Evolutionary conservation across 495 filamentous ascomycete species (phyloP).

Genomic region (Schizothecium vesticola): DNA sequence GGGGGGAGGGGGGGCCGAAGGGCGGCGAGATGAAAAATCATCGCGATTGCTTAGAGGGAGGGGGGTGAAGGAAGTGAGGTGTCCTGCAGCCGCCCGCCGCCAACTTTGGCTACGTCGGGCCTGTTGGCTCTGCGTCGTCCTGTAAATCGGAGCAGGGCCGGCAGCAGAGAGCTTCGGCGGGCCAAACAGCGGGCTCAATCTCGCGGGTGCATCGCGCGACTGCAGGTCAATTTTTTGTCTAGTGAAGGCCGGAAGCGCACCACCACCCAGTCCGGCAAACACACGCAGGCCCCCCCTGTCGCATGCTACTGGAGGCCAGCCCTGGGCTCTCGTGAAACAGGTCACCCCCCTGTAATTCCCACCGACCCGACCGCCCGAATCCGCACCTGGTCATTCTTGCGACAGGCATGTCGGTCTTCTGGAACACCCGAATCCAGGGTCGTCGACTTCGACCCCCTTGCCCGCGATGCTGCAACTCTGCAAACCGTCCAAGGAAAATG

Average conservation of each 20-base stretch:
- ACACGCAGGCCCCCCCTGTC: slow-evolving; percentile 23
- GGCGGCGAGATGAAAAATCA: slow-evolving; percentile 8
- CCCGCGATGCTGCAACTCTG: slow-evolving; percentile 11
- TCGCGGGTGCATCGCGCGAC: slow-evolving; percentile 13
- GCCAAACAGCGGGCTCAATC: slow-evolving; percentile 12
- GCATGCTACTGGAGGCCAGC: slow-evolving; percentile 22
- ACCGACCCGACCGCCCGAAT: slow-evolving; percentile 22
- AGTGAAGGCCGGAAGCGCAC: slow-evolving; percentile 22
- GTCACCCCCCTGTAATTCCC: slow-evolving; percentile 32
- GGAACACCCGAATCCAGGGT: slow-evolving; percentile 32
- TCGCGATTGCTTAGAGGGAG: slow-evolving; percentile 7
- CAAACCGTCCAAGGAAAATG: slow-evolving; percentile 10
- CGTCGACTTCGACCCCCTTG: slow-evolving; percentile 11
- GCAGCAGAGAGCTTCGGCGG: slow-evolving; percentile 3
- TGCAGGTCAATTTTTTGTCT: slow-evolving; percentile 12
- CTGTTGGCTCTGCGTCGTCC: slow-evolving; percentile 9
- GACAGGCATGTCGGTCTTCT: slow-evolving; percentile 31
- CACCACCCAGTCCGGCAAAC: slow-evolving; percentile 24
- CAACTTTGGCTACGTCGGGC: slow-evolving; percentile 19
- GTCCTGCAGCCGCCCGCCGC: slow-evolving; percentile 26
- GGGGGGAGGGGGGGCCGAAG: no score
- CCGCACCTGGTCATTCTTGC: slow-evolving; percentile 27
- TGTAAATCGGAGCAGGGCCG: slow-evolving; percentile 10
- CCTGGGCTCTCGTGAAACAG: slow-evolving; percentile 40
- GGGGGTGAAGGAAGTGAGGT: not conserved